These are phyloP conservation scores for Macrotyloma uniflorum DNA, from an alignment of 306 rosid species.

Conservation along the genomic window DNA sequence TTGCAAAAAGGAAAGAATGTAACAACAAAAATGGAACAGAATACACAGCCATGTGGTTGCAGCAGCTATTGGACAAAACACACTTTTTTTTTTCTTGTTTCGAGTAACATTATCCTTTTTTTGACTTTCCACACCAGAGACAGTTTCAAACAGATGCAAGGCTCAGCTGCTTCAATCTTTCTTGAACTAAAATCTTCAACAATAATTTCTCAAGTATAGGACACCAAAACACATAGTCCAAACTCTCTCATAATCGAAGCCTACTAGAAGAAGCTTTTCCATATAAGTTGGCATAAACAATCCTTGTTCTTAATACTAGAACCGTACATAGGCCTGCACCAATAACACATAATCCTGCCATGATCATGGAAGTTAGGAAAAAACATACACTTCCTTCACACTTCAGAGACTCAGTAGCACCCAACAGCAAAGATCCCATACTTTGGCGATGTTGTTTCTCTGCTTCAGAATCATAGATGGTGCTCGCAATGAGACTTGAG, in stretches of 20 bases:
- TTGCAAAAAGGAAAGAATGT: conserved; percentile 16
- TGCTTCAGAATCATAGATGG: conserved; percentile 80
- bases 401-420: conserved; percentile 46
- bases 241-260: conserved; percentile 17
- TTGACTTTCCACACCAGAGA: conserved; percentile 16
- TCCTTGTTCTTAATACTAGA: conserved; percentile 74
- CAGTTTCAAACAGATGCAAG: conserved; percentile 29
- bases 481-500: conserved; percentile 81
- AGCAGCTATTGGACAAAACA: conserved; percentile 22
- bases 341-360: conserved; percentile 73
- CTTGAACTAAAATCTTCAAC: conserved; percentile 17
- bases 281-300: conserved; percentile 71
- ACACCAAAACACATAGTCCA: conserved; percentile 24
- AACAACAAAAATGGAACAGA: conserved; percentile 1
- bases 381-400: conserved; percentile 82
- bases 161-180: conserved; percentile 21
- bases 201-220: background rate
- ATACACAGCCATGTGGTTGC: conserved; percentile 17
- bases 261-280: conserved; percentile 57
- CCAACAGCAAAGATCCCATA: conserved; percentile 49
- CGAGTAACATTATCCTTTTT: background rate
- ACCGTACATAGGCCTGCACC: conserved; percentile 70
- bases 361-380: conserved; percentile 69
- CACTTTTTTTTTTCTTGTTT: background rate
- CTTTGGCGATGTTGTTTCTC: conserved; percentile 64